Evolutionary conservation across 106 monocot species (phyloP).

Genomic region (Dioscorea dumetorum): DNA sequence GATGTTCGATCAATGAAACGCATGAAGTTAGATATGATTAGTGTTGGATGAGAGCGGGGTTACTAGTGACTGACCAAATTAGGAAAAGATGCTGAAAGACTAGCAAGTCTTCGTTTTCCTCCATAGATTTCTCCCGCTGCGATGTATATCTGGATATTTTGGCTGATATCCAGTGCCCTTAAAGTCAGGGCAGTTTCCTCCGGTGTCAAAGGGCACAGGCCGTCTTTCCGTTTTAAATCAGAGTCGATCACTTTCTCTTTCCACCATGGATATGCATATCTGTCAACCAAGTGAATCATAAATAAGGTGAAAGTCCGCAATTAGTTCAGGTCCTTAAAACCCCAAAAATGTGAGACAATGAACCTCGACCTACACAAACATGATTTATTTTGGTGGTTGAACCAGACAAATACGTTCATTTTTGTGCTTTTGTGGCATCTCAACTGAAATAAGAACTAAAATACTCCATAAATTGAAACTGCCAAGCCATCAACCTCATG

Average conservation of each 20-base stretch:
- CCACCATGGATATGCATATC: constrained; percentile 99
- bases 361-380: too few relatives aligned
- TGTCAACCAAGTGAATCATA: constrained; percentile 9
- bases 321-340: too few relatives aligned
- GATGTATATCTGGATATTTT: constrained; percentile 57
- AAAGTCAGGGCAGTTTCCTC: constrained; percentile 81
- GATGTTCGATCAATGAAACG: not conserved
- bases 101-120: constrained; percentile 71
- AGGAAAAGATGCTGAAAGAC: constrained; percentile 56
- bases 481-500: too few relatives aligned
- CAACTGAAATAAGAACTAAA: too few relatives aligned
- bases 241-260: constrained; percentile 91
- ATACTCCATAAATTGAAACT: too few relatives aligned
- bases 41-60: too few relatives aligned
- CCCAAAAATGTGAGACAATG: too few relatives aligned
- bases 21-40: not conserved
- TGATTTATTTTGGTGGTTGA: too few relatives aligned
- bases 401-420: too few relatives aligned
- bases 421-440: too few relatives aligned
- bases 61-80: constrained; percentile 50
- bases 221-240: constrained; percentile 80
- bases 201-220: constrained; percentile 91
- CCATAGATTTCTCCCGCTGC: constrained; percentile 97
- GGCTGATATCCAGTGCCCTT: constrained; percentile 69
- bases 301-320: not conserved